Base-by-base conservation (phyloP, 768 basidiomycete species). In the Auricularia cornea region DNA sequence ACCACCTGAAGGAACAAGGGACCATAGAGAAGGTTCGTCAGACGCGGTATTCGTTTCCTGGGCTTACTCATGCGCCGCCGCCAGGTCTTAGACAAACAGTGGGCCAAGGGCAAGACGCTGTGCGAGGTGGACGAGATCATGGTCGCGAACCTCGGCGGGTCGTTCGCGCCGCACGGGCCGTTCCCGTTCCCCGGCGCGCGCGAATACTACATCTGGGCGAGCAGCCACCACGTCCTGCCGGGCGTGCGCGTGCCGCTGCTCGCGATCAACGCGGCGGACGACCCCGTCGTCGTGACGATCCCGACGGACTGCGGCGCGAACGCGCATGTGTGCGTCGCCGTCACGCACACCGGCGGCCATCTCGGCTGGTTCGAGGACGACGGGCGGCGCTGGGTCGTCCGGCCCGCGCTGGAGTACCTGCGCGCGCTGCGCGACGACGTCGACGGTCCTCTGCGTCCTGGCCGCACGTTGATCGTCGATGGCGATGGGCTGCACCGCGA, bases 331-430 rank as follows among this genome's bases (percentile, higher is more conserved):
- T 77, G 83, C 3, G 83, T 87, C 76, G 84, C 77, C 26, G 70
- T 87, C 57, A 91, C 92, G 0, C 72, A 77, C 32, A 74, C 77
- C 26, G 92, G 90, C 1, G 90, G 90, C 0, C 90, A 92, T 75
- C 78, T 93, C 16, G 92, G 92, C 40, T 95, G 90, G 90, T 92
- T 91, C 68, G 82, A 89, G 73, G 73, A 78, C 31, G 28, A 29
- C 30, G 54, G 54, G 65, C 14, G 10, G 63, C 77, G 89, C 60
- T 92, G 90, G 89, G 78, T 88, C 59, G 83, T 78, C n/a, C 75
- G 79, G 65, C 90, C 89, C 8, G 85, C 89, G 5, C 71, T 90
- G 10, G 86, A 92, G 72, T 91, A 86, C 87, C 69, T 90, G 60
- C 80, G 77, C 62, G 78, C 86, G 41, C 76, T 81, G 31, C 83